Evolutionary conservation across 176 grass and related monocot species (phyloP), one percentile per base, ranked within the genome.

Genomic region (Oryza australiensis): DNA sequence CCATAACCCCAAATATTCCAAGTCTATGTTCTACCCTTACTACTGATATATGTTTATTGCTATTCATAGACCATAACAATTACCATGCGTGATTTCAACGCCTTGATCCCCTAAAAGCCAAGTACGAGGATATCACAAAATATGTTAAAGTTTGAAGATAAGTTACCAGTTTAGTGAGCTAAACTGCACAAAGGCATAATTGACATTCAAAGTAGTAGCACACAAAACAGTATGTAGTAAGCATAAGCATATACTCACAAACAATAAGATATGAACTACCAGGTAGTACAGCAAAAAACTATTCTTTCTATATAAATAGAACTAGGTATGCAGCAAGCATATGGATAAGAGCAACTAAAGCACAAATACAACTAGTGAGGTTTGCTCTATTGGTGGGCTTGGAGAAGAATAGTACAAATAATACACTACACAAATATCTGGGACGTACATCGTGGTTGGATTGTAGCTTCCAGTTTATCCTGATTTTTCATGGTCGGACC

Each of bases 401-500:
- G 35, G 22, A 74, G 45, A 46, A 88, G 68, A 80, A 84, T 15
- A 88, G 38, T 42, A 79, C 48, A 66, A 73, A 74, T 69, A 38
- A 3, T 51, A 81, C 27, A 42, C 27, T 68, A 64, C 28, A 73
- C 6, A 65, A 82, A 78, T 71, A 11, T 12, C 15, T 32, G 62
- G 64, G 59, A 75, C 89, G 65, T 91, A 97, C 95, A 74, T 53
- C 83, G 59, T 89, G 83, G 84, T 70, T 92, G 75, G 62, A 26
- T 73, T 84, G 46, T 79, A 86, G 68, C 68, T 86, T 73, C 76
- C 75, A 80, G 68, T 43, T 78, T 87, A 70, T 88, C 80, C 74
- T 77, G 80, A 78, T 83, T 73, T 74, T 63, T 53, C 64, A 24
- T n/a, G 48, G 74, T 81, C 22, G 80, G 76, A 26, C 71, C 80